These are phyloP conservation scores for Hippophae tibetana DNA, from an alignment of 306 rosid species.

Conservation along the genomic window DNA sequence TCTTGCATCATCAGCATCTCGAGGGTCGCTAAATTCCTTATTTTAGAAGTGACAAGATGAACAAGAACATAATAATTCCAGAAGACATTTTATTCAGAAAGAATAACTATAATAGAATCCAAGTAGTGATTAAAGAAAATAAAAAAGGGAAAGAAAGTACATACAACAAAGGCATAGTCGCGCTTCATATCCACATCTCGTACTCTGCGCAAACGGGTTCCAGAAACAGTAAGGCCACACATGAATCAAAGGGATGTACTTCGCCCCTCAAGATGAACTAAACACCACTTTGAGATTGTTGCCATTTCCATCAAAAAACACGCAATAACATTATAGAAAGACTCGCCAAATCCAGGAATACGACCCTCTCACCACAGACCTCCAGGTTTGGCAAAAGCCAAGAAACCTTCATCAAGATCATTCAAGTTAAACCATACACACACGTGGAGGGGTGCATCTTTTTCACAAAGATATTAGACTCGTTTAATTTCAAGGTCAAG, in stretches of 20 bases:
- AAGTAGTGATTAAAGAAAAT: background rate
- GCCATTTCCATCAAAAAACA: slow-evolving; percentile 43
- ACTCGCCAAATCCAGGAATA: slow-evolving; percentile 55
- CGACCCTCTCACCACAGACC: slow-evolving; percentile 52
- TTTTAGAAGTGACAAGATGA: background rate
- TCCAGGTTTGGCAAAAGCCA: slow-evolving; percentile 58
- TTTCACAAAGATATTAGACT: slow-evolving; percentile 17
- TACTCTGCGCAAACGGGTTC: slow-evolving; percentile 50
- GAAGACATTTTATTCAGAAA: slow-evolving; percentile 1
- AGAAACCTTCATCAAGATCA: slow-evolving; percentile 54
- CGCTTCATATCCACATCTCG: slow-evolving; percentile 59
- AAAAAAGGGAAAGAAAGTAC: slow-evolving; percentile 14
- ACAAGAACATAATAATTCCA: background rate
- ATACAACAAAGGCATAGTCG: slow-evolving; percentile 49
- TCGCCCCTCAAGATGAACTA: slow-evolving; percentile 56
- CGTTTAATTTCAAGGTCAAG: slow-evolving; percentile 16
- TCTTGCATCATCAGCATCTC: slow-evolving; percentile 52
- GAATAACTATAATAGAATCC: background rate
- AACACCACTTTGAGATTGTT: slow-evolving; percentile 48
- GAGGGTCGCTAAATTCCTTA: slow-evolving; percentile 32
- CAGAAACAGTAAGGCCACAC: slow-evolving; percentile 52
- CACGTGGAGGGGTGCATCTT: slow-evolving; percentile 19
- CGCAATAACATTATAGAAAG: slow-evolving; percentile 48
- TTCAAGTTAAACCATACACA: slow-evolving; percentile 45
- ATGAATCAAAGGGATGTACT: slow-evolving; percentile 44